These are phyloP conservation scores for Fusarium mangiferae DNA, from an alignment of 2,329 filamentous ascomycete genomes.

Conservation along the genomic window DNA sequence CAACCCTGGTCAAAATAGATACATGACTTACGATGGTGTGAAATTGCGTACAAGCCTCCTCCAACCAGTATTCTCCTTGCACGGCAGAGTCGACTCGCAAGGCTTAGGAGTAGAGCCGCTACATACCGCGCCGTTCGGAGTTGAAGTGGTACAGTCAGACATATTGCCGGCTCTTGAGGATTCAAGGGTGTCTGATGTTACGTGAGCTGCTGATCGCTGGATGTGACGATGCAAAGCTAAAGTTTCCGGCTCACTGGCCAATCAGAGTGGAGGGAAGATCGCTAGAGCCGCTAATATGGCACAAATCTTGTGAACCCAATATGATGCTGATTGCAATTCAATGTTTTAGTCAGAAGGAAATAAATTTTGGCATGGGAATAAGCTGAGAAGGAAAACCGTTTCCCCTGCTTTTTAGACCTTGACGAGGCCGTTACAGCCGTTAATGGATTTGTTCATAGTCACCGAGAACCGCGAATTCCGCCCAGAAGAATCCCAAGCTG, in stretches of 20 bases:
- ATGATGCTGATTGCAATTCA: not conserved
- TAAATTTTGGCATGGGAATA: not conserved
- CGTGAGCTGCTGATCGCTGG: slow-evolving; percentile 23
- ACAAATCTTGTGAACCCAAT: not conserved
- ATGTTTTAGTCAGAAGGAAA: not conserved
- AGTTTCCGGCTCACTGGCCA: slow-evolving; percentile 3
- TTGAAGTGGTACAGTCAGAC: slow-evolving; percentile 24
- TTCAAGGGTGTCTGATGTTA: slow-evolving; percentile 9
- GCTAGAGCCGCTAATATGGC: not conserved
- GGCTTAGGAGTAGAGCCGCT: slow-evolving; percentile 12
- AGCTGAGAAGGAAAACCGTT: not conserved
- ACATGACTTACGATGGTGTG: slow-evolving; percentile 60
- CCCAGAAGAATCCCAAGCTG: not conserved
- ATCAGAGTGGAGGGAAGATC: not conserved
- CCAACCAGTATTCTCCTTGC: slow-evolving; percentile 54
- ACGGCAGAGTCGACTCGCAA: slow-evolving; percentile 35
- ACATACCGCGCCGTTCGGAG: slow-evolving; percentile 13
- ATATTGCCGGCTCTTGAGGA: slow-evolving; percentile 18
- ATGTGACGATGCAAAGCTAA: slow-evolving; percentile 21
- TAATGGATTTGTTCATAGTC: slow-evolving; percentile 5
- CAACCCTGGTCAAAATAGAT: not conserved
- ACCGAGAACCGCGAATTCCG: slow-evolving; percentile 32
- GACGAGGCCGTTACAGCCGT: not conserved
- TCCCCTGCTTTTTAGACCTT: not conserved
- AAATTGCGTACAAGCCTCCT: slow-evolving; percentile 62